phyloP scores from a whole-genome alignment of 2,329 filamentous ascomycete species.

The Botryotinia convoluta region DNA sequence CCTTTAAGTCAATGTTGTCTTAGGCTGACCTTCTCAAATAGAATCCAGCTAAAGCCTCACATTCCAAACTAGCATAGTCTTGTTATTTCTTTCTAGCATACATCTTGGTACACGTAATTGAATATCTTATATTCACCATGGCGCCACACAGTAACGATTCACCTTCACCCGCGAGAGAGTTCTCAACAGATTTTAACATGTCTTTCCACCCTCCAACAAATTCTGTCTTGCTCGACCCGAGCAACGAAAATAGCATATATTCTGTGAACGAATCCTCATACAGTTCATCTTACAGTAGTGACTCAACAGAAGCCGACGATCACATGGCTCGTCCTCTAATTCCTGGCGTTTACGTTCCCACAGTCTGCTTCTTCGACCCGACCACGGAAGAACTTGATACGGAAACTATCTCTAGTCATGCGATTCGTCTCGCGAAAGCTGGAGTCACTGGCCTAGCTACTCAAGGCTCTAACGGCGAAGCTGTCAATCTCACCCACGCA shows the following conservation, averaged over 20 bases:
- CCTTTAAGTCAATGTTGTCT: neutral
- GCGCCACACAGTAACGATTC: slow-evolving; percentile 47
- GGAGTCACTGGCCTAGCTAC: slow-evolving; percentile 61
- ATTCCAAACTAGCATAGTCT: neutral
- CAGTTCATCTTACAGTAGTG: slow-evolving; percentile 46
- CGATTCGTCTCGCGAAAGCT: slow-evolving; percentile 56
- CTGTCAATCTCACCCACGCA: slow-evolving; percentile 60
- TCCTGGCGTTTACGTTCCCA: slow-evolving; percentile 68
- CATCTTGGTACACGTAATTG: neutral
- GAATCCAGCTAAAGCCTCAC: neutral
- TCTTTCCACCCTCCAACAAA: slow-evolving; percentile 31
- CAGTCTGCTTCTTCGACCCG: slow-evolving; percentile 68
- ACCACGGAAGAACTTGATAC: slow-evolving; percentile 66
- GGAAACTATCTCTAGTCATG: slow-evolving; percentile 47
- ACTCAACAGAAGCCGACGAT: slow-evolving; percentile 37
- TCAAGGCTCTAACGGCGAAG: slow-evolving; percentile 67
- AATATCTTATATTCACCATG: slow-evolving; percentile 38
- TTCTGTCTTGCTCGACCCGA: slow-evolving; percentile 29
- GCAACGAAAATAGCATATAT: slow-evolving; percentile 37
- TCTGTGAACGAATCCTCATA: slow-evolving; percentile 37
- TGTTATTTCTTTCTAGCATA: neutral
- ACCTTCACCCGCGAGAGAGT: slow-evolving; percentile 47
- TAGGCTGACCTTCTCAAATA: neutral
- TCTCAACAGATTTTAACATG: slow-evolving; percentile 44
- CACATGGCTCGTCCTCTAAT: slow-evolving; percentile 42